phyloP scores from a whole-genome alignment of 2,329 filamentous ascomycete species.

The Pseudogymnoascus sp. region DNA sequence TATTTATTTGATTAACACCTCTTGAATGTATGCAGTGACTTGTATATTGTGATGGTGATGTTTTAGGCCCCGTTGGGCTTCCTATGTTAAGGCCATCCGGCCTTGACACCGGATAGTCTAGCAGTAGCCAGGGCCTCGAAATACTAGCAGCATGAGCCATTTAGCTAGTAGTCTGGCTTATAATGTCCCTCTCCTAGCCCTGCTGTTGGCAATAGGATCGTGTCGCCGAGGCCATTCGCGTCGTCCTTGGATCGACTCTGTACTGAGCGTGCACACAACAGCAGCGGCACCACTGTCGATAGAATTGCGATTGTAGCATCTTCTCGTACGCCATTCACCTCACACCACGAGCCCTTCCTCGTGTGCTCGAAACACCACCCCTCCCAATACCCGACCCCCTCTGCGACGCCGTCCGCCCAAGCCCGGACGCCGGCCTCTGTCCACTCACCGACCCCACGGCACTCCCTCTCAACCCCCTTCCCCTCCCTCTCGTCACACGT shows the following conservation, averaged over 20 bases:
- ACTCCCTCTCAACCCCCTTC: slow-evolving; percentile 20
- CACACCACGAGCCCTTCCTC: slow-evolving; percentile 45
- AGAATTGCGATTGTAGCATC: neutral
- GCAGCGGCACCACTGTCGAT: neutral
- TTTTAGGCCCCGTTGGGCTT: neutral
- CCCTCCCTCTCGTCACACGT: slow-evolving; percentile 21
- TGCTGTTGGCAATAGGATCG: neutral
- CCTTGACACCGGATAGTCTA: neutral
- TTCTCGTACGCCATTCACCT: slow-evolving; percentile 22
- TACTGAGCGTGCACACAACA: neutral
- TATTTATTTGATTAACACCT: neutral
- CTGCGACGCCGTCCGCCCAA: slow-evolving; percentile 22
- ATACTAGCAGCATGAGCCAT: neutral
- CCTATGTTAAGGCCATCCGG: neutral
- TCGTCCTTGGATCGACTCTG: neutral
- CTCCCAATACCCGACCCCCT: slow-evolving; percentile 35
- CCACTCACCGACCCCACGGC: slow-evolving; percentile 31
- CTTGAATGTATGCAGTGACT: neutral
- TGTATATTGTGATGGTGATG: neutral
- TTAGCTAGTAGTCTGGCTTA: neutral
- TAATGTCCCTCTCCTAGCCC: neutral
- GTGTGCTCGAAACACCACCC: slow-evolving; percentile 38
- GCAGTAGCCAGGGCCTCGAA: neutral
- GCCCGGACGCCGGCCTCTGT: slow-evolving; percentile 28
- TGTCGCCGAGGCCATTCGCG: neutral